These are phyloP conservation scores for Eucommia ulmoides DNA, from an alignment of 257 asterid genomes.

Conservation along the genomic window DNA sequence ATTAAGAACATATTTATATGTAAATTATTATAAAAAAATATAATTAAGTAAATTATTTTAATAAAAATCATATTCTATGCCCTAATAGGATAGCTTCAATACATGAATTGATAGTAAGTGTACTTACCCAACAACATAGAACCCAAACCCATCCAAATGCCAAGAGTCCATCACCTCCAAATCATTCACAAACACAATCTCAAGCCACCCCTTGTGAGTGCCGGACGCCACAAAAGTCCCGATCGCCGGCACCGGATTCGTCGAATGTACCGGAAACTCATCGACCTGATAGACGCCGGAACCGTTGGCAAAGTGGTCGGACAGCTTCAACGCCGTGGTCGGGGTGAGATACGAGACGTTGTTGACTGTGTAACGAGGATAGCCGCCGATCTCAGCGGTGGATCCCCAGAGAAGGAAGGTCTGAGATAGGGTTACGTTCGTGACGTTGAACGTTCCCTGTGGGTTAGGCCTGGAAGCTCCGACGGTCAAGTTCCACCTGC, in stretches of 20 bases:
- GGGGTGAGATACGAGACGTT: constrained; percentile 39
- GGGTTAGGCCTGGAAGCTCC: constrained; percentile 69
- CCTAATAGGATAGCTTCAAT: too few relatives aligned
- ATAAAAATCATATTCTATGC: too few relatives aligned
- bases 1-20: too few relatives aligned
- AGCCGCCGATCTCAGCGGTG: neutral
- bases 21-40: too few relatives aligned
- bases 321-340: constrained; percentile 41
- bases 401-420: constrained; percentile 43
- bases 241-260: constrained; percentile 7
- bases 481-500: constrained; percentile 50
- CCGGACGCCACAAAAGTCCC: constrained; percentile 53
- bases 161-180: constrained; percentile 31
- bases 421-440: constrained; percentile 54
- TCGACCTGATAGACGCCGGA: constrained; percentile 47
- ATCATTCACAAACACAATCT: constrained; percentile 45
- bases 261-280: constrained; percentile 22
- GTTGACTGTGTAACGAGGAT: constrained; percentile 27
- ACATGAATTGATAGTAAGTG: too few relatives aligned
- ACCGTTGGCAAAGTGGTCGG: constrained; percentile 43
- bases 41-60: too few relatives aligned
- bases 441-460: constrained; percentile 60
- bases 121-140: constrained; percentile 56
- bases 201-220: constrained; percentile 50
- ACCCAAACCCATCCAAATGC: constrained; percentile 67